A percentile compares a stretch with the other conserved stretches of the same genome.
Evolutionary conservation across 257 asterid genomes (phyloP).

Genomic region (Solanum lignicaule): DNA sequence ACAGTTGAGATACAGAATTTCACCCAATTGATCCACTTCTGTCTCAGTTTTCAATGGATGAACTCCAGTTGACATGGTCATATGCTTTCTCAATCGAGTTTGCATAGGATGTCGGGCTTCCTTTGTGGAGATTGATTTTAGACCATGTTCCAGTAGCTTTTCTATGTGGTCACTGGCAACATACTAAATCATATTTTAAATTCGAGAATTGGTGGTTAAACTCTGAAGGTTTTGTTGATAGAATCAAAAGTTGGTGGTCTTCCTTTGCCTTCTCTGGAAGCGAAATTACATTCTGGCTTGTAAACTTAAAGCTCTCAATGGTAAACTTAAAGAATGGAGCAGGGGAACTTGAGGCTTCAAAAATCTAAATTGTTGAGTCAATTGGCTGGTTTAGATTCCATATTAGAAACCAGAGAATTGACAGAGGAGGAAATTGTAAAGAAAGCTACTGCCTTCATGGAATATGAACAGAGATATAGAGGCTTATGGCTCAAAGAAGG

Average conservation of each 20-base stretch:
- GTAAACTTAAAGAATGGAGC: neutral
- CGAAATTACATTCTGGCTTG: neutral
- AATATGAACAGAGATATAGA: neutral
- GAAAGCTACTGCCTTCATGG: neutral
- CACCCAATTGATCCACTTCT: neutral
- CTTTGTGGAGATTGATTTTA: neutral
- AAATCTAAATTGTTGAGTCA: neutral
- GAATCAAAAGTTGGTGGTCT: neutral
- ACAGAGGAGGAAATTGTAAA: neutral
- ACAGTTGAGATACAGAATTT: neutral
- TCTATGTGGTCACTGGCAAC: neutral
- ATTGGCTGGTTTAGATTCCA: neutral
- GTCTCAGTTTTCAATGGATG: neutral
- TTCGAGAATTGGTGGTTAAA: neutral
- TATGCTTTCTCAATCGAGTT: neutral
- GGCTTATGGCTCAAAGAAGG: neutral
- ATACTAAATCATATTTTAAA: neutral
- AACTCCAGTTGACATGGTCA: neutral
- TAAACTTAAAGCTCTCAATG: neutral
- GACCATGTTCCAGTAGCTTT: neutral
- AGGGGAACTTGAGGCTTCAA: neutral
- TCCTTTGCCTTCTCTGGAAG: neutral
- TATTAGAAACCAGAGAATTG: neutral
- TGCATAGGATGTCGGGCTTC: neutral
- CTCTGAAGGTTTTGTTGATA: neutral